A percentile compares a stretch with the other conserved stretches of the same genome.
These are phyloP conservation scores for Alternaria infectoria DNA, from an alignment of 2,329 filamentous ascomycete species.

Conservation along the genomic window DNA sequence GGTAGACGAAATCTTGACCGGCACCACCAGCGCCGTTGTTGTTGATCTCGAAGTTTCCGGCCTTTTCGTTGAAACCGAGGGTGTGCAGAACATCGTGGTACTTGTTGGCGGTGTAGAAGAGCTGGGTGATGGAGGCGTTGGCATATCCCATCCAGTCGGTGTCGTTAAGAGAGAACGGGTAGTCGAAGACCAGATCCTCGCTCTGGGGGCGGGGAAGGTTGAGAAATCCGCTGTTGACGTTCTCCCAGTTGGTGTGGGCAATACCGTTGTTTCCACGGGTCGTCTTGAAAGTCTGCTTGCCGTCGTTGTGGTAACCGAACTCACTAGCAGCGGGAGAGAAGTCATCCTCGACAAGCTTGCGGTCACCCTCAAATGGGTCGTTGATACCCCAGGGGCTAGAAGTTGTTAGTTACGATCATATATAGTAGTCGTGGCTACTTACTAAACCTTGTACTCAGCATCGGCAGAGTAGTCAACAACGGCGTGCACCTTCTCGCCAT, in stretches of 20 bases:
- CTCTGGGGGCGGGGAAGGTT: conserved; percentile 60
- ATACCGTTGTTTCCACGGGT: conserved; percentile 67
- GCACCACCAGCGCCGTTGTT: conserved; percentile 62
- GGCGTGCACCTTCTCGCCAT: conserved; percentile 57
- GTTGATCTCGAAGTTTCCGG: conserved; percentile 66
- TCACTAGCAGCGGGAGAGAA: conserved; percentile 56
- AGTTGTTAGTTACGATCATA: conserved; percentile 5
- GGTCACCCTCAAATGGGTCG: conserved; percentile 59
- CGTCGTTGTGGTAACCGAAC: conserved; percentile 62
- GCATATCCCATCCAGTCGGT: conserved; percentile 50
- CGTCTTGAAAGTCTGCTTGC: conserved; percentile 56
- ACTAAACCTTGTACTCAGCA: conserved; percentile 63
- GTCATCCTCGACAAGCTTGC: conserved; percentile 56
- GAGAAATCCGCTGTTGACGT: conserved; percentile 50
- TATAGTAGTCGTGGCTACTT: conserved; percentile 15
- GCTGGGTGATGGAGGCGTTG: conserved; percentile 64
- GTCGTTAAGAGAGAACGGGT: conserved; percentile 33
- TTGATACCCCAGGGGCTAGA: conserved; percentile 57
- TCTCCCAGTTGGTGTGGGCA: conserved; percentile 59
- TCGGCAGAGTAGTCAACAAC: conserved; percentile 65
- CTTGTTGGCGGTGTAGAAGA: conserved; percentile 66
- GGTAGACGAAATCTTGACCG: conserved; percentile 61
- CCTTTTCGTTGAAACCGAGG: conserved; percentile 64
- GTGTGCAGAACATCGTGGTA: conserved; percentile 66
- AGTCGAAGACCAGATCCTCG: conserved; percentile 52